Base-by-base conservation (phyloP, 495 filamentous ascomycete species). In the Neurospora sp. region DNA sequence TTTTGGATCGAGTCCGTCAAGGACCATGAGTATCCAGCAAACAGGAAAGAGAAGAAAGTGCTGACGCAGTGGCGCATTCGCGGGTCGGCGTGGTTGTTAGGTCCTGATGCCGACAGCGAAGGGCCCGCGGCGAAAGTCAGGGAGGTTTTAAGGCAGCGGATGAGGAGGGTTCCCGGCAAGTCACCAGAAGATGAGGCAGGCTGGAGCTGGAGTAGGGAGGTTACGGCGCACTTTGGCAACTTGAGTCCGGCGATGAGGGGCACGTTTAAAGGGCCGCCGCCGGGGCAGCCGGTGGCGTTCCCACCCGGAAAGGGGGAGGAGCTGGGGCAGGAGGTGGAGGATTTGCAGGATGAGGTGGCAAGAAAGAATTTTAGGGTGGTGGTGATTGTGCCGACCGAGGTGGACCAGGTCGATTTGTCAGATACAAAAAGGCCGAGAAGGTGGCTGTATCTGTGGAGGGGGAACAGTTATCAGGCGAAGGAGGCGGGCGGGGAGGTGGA, bases 161-260 rank as follows among this genome's bases (percentile, higher is more conserved):
- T 87, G 83, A 78, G 87, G 59, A 53, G 48, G 48, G 74, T 70
- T 73, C 76, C 76, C 14, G 69, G 76, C 39, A 71, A 68, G 35
- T 5, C 35, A 5, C 35, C 35, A 5, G 77, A 69, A 5, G 78
- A 75, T 11, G 76, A 77, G 18, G 76, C 73, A 0, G 77, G 77
- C 7, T 93, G 90, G 90, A 88, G 84, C 16, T 97, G 92, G 89
- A 84, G 83, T 42, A 69, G 84, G 74, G 93, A 97, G 81, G 81
- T 98, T 53, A 92, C 90, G 73, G 90, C 87, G 75, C 93, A 95
- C 83, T 98, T 97, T 86, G 94, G 91, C 16, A 97, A 97, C 79
- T 82, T 94, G 78, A 89, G 86, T 37, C 95, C 95, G 16, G 80
- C 85, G 7, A 91, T 94, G 88, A 82, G 92, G 77, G 93, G 92